These are phyloP conservation scores for Nannochloropsis gaditana DNA, from an alignment of 108 stramenopile genomes.

Conservation along the genomic window DNA sequence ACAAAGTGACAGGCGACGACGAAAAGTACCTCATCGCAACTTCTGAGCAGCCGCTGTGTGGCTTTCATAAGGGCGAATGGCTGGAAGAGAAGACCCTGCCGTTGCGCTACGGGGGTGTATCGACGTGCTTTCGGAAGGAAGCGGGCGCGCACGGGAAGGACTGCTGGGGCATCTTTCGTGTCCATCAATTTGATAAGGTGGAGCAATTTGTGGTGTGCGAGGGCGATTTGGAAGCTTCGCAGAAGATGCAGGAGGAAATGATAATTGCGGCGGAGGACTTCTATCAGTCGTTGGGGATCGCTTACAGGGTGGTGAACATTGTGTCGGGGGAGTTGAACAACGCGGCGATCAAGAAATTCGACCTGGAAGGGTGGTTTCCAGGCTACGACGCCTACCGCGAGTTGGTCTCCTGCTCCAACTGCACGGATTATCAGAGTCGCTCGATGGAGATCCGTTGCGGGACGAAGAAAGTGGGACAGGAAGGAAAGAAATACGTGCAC, in stretches of 20 bases:
- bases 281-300: conserved; percentile 84
- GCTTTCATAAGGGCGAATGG: conserved; percentile 96
- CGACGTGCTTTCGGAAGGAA: conserved; percentile 99
- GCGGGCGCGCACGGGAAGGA: conserved; percentile 95
- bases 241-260: conserved; percentile 77
- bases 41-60: conserved; percentile 98
- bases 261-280: conserved; percentile 79
- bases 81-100: conserved; percentile 48
- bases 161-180: conserved; percentile 98
- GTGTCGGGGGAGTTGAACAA: conserved; percentile 94
- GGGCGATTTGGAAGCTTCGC: conserved; percentile 80
- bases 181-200: conserved; percentile 99
- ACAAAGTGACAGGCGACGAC: conserved; percentile 77
- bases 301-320: conserved; percentile 95
- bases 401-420: conserved; percentile 96
- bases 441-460: conserved; percentile 91
- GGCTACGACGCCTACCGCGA: conserved; percentile 93
- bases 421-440: conserved; percentile 86
- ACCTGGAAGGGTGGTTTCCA: conserved; percentile 98
- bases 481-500: conserved; percentile 82
- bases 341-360: conserved; percentile 98
- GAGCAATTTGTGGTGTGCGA: conserved; percentile 97
- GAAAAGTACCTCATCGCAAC: conserved; percentile 99
- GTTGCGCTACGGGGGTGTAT: conserved; percentile 82
- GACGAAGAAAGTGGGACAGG: conserved; percentile 63